Conservation (phyloP, 2,329 filamentous ascomycete genomes). For the Monosporascus sp. region DNA sequence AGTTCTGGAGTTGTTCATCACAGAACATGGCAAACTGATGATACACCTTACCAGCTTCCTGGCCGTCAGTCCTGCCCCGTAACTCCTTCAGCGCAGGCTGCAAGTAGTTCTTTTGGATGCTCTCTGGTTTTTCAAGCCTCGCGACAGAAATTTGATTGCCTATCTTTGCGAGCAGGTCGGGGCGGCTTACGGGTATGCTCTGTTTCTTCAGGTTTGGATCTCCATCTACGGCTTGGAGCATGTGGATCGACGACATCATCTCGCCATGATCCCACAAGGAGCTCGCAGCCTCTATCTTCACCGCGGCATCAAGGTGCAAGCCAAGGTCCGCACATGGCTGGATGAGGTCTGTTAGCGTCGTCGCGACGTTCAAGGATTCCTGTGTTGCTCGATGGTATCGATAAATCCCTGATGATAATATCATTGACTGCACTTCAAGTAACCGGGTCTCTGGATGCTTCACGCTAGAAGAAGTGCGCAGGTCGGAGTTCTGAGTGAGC, state of each 20-base stretch:
- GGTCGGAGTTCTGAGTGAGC: constrained; percentile 61
- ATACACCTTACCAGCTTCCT: constrained; percentile 80
- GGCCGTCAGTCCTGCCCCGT: constrained; percentile 58
- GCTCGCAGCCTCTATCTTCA: constrained; percentile 77
- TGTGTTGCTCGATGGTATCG: constrained; percentile 77
- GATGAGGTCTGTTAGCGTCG: constrained; percentile 75
- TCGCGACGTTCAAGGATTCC: constrained; percentile 80
- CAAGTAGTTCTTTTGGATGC: constrained; percentile 82
- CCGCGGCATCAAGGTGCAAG: constrained; percentile 68
- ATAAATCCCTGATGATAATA: constrained; percentile 69
- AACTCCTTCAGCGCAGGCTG: constrained; percentile 79
- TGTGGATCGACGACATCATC: constrained; percentile 78
- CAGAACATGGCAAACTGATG: constrained; percentile 95
- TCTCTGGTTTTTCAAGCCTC: constrained; percentile 82
- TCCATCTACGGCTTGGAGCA: constrained; percentile 70
- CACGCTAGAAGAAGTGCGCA: constrained; percentile 57
- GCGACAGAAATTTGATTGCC: constrained; percentile 87
- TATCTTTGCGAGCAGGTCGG: constrained; percentile 80
- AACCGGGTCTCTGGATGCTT: constrained; percentile 59
- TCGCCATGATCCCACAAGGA: constrained; percentile 94
- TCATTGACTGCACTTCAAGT: constrained; percentile 70
- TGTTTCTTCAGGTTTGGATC: constrained; percentile 60
- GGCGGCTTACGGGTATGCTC: constrained; percentile 63
- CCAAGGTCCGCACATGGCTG: constrained; percentile 62
- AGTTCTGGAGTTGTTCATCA: constrained; percentile 85